Evolutionary conservation across 2,329 filamentous ascomycete genomes (phyloP), one percentile per base, ranked within the genome.

Genomic region (Colletotrichum euphorbiae): DNA sequence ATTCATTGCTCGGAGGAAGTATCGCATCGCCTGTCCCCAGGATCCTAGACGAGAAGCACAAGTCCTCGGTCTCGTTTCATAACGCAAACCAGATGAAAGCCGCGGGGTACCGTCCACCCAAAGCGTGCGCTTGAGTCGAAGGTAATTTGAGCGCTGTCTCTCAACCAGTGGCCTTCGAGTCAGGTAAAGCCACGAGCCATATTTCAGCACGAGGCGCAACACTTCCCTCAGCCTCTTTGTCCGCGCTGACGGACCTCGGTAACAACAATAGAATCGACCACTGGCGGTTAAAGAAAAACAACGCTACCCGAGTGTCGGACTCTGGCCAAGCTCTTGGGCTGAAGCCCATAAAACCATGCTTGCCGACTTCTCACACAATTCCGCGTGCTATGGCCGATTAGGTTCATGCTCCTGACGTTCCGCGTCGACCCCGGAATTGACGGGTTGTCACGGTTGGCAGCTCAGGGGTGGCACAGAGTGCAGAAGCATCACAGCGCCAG

Each of bases 141-240:
- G 28, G 7, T 28, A 28, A 7, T 28, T 28, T 28, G 28, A 12
- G 45, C 7, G 21, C 8, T 12, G n/a, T n/a, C 12, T 60, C 6
- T 51, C 28, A 19, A 5, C 33, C 28, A 15, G 19, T 45, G 8
- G 15, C 12, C 50, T 40, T 24, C 9, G 36, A n/a, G 21, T n/a
- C 17, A 28, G 24, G 17, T 13, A 24, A 17, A 36, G 15, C 36
- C 33, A 64, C 42, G 24, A 24, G 19, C 45, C 33, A n/a, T 52
- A 13, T 21, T 48, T n/a, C 42, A 31, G 33, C 50, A 11, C 43
- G 58, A 67, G 57, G 58, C 58, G 42, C 21, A 54, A 62, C 58
- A 48, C 28, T 56, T 62, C 33, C 9, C 24, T 62, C 51, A 31
- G 21, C 58, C 42, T 52, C 55, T 54, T 65, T 65, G 54, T 68